A percentile compares a stretch with the other conserved stretches of the same genome.
Conservation (phyloP, 768 basidiomycete species). For the Leccinum sublutescens region DNA sequence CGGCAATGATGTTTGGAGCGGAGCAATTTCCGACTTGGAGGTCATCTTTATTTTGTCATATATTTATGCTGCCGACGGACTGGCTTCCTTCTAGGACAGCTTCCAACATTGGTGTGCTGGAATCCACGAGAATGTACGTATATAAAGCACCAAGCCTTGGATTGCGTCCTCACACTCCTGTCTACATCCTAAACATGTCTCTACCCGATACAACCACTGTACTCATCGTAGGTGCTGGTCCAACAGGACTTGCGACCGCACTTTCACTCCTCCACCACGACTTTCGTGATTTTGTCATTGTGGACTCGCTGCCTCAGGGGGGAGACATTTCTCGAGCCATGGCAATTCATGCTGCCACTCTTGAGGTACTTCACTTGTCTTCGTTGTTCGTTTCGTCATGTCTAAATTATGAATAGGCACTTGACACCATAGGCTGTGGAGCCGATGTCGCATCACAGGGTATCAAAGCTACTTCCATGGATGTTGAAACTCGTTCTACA, state of each 20-base stretch:
- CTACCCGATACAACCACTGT: constrained; percentile 39
- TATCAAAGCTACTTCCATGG: constrained; percentile 28
- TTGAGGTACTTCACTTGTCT: constrained; percentile 39
- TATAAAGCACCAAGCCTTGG: background rate
- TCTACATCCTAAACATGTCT: constrained; percentile 10
- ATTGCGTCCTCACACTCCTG: background rate
- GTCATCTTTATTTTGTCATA: too few relatives aligned
- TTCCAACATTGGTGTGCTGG: background rate
- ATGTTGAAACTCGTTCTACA: constrained; percentile 31
- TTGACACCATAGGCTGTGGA: constrained; percentile 41
- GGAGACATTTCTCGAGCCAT: constrained; percentile 43
- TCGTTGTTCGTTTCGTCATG: constrained; percentile 10
- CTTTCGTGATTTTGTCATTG: constrained; percentile 39
- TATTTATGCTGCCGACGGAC: background rate
- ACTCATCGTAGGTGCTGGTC: constrained; percentile 52
- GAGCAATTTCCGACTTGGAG: too few relatives aligned
- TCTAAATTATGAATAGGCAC: constrained; percentile 40
- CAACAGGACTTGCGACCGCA: constrained; percentile 46
- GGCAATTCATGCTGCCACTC: constrained; percentile 49
- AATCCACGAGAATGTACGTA: background rate
- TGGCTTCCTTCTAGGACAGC: background rate
- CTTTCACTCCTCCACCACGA: constrained; percentile 43
- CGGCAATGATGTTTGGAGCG: too few relatives aligned
- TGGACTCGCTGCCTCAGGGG: constrained; percentile 34
- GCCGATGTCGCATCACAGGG: constrained; percentile 40